phyloP scores from a whole-genome alignment of 306 rosid species.

The Vachellia collinsii region DNA sequence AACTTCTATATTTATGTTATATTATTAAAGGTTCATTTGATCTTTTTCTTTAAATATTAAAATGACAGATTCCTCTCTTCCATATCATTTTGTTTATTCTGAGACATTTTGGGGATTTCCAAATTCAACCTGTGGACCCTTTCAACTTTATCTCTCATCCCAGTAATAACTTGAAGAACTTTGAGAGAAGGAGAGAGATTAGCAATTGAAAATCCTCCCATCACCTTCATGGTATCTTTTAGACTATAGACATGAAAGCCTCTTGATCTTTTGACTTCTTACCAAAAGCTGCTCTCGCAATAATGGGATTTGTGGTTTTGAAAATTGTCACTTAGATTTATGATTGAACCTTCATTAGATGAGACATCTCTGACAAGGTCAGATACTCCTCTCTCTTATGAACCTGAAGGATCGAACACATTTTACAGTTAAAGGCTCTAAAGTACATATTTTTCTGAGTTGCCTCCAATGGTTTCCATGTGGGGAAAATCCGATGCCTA shows the following conservation, averaged over 20 bases:
- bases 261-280: background rate
- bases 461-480: no score
- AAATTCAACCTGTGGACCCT: background rate
- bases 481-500: no score
- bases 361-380: no score
- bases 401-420: background rate
- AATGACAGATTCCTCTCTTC: no score
- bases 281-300: background rate
- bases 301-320: background rate
- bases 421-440: background rate
- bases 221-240: background rate
- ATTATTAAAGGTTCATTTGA: no score
- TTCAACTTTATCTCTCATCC: background rate
- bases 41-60: no score
- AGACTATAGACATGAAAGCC: background rate
- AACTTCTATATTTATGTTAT: no score
- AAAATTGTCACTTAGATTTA: background rate
- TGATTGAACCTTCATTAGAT: background rate
- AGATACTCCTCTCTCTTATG: background rate
- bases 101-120: no score
- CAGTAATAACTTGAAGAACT: background rate
- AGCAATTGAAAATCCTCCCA: background rate
- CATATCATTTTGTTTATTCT: no score
- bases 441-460: background rate
- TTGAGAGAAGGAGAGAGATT: slow-evolving; percentile 23